Conservation (phyloP, 306 rosid species). For the Lathyrus aphaca region DNA sequence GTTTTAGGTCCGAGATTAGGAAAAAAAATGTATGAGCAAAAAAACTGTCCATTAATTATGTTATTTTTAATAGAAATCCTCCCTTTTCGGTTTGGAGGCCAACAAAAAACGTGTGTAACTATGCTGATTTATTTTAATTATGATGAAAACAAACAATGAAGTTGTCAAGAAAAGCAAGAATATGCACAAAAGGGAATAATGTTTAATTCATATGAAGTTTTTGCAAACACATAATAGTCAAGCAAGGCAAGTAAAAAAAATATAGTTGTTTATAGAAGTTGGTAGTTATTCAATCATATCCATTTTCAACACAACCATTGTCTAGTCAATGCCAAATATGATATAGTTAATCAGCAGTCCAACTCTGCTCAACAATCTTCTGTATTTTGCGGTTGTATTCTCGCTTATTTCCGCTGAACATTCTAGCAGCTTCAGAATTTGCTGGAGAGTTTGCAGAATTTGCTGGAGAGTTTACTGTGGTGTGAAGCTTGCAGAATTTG, state of each 20-base stretch:
- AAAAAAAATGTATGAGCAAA: too few species aligned
- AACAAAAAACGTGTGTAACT: not conserved
- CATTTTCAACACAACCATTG: conserved; percentile 37
- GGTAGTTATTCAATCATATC: conserved; percentile 57
- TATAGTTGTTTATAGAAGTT: conserved; percentile 48
- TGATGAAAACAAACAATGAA: conserved; percentile 10
- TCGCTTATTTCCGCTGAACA: conserved; percentile 94
- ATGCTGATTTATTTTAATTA: not conserved
- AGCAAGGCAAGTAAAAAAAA: conserved; percentile 43
- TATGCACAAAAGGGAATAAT: conserved; percentile 18
- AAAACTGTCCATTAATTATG: too few species aligned
- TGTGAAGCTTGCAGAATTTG: too few species aligned
- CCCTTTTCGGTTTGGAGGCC: not conserved
- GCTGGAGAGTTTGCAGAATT: conserved; percentile 99
- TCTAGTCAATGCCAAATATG: conserved; percentile 26
- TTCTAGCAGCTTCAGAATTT: conserved; percentile 95
- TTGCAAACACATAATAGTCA: conserved; percentile 53
- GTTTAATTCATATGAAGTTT: conserved; percentile 39
- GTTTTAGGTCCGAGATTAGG: too few species aligned
- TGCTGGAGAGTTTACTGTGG: too few species aligned
- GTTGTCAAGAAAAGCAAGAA: conserved; percentile 16
- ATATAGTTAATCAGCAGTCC: conserved; percentile 90
- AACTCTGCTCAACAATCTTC: conserved; percentile 95
- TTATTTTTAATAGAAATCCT: not conserved
- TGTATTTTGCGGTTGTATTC: conserved; percentile 93